Evolutionary conservation across 2,329 filamentous ascomycete genomes (phyloP).

Genomic region (Aspergillus aculeatinus): DNA sequence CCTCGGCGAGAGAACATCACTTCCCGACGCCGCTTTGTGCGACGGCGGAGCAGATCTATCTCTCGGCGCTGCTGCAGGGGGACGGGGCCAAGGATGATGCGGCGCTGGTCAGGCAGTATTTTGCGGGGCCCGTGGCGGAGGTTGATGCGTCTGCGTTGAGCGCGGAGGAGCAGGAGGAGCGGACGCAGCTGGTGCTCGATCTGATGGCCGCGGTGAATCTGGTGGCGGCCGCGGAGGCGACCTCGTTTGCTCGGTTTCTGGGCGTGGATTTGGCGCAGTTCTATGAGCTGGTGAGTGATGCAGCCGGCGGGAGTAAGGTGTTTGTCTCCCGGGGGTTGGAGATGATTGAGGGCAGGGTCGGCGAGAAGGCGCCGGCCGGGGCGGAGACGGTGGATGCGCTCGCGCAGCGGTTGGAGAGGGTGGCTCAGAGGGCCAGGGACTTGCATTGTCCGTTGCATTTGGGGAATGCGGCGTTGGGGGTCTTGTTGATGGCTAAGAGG

Average conservation of each 20-base stretch:
- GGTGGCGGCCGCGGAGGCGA: constrained; percentile 50
- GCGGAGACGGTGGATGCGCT: constrained; percentile 41
- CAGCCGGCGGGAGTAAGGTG: constrained; percentile 48
- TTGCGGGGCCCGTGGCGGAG: constrained; percentile 40
- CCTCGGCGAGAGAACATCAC: constrained; percentile 57
- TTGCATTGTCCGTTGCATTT: constrained; percentile 40
- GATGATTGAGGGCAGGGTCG: constrained; percentile 35
- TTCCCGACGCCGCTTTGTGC: constrained; percentile 63
- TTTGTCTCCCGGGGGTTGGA: constrained; percentile 43
- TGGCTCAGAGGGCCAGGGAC: constrained; percentile 44
- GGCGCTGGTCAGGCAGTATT: constrained; percentile 57
- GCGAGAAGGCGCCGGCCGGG: constrained; percentile 27
- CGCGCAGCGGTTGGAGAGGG: constrained; percentile 39
- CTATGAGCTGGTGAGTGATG: constrained; percentile 48
- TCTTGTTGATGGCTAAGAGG: constrained; percentile 33
- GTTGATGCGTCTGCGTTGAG: constrained; percentile 32
- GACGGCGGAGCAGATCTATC: constrained; percentile 65
- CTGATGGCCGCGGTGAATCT: constrained; percentile 50
- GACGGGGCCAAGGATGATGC: constrained; percentile 57
- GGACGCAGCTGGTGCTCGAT: constrained; percentile 44
- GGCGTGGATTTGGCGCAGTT: constrained; percentile 38
- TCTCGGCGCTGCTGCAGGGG: constrained; percentile 59
- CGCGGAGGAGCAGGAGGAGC: constrained; percentile 31
- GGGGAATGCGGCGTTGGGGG: constrained; percentile 38
- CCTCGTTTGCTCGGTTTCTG: constrained; percentile 48